Conservation (phyloP, 352 stramenopile species). For the Phytophthora uliginosa region DNA sequence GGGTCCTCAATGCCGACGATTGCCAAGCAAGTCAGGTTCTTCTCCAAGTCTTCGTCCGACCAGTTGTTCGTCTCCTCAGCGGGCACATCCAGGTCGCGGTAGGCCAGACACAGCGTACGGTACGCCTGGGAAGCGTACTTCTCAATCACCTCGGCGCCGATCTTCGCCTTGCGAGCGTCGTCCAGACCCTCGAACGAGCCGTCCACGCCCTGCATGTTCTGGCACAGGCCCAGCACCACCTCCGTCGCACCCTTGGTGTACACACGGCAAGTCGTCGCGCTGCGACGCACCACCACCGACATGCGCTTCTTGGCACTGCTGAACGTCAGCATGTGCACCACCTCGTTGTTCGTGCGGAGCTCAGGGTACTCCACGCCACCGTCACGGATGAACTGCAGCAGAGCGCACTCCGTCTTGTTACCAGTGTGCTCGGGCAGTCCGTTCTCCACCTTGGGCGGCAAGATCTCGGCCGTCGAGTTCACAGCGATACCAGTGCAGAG, state of each 20-base stretch:
- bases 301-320: conserved; percentile 79
- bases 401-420: conserved; percentile 77
- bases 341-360: conserved; percentile 42
- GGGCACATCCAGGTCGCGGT: conserved; percentile 74
- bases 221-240: conserved; percentile 62
- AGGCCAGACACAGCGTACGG: conserved; percentile 84
- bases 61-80: conserved; percentile 41
- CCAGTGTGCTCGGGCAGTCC: conserved; percentile 68
- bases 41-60: conserved; percentile 74
- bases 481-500: conserved; percentile 56
- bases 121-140: conserved; percentile 79
- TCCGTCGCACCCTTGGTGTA: conserved; percentile 77
- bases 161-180: conserved; percentile 43
- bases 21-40: conserved; percentile 56
- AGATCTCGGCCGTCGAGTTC: conserved; percentile 74
- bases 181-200: conserved; percentile 44
- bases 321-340: conserved; percentile 76
- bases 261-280: conserved; percentile 50
- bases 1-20: conserved; percentile 70
- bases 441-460: conserved; percentile 55
- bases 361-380: conserved; percentile 60
- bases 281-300: conserved; percentile 66
- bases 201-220: conserved; percentile 55
- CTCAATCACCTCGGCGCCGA: conserved; percentile 68
- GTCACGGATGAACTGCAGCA: conserved; percentile 66